Evolutionary conservation across 331 rosid species (phyloP).

Genomic region (Saraca asoca): DNA sequence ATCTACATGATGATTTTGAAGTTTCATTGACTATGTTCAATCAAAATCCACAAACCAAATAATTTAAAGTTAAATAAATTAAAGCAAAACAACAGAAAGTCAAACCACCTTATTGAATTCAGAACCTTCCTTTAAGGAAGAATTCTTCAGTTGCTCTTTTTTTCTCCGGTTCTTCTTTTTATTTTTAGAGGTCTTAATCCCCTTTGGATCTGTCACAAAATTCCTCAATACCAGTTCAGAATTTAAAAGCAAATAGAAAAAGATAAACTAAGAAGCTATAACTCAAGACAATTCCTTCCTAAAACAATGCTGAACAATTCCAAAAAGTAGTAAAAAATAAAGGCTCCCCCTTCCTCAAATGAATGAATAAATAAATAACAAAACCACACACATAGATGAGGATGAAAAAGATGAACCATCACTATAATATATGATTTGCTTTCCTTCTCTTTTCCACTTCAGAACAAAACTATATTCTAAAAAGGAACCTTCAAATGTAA

Average conservation of each 20-base stretch:
- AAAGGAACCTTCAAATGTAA: neutral
- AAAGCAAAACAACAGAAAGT: slow-evolving; percentile 11
- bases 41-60: slow-evolving; percentile 20
- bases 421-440: slow-evolving; percentile 1
- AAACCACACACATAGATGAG: neutral
- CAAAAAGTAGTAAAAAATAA: slow-evolving; percentile 14
- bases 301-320: slow-evolving; percentile 18
- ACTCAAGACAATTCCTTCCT: slow-evolving; percentile 6
- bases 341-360: neutral
- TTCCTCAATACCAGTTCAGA: slow-evolving; percentile 35
- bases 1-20: slow-evolving; percentile 16
- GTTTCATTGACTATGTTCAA: neutral
- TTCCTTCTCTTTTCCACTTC: neutral
- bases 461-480: neutral
- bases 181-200: slow-evolving; percentile 62
- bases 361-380: no score
- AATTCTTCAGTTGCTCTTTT: slow-evolving; percentile 73
- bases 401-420: neutral
- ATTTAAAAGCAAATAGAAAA: slow-evolving; percentile 26
- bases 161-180: slow-evolving; percentile 88
- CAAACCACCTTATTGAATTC: slow-evolving; percentile 56
- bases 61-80: neutral
- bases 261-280: slow-evolving; percentile 25
- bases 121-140: slow-evolving; percentile 52
- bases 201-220: slow-evolving; percentile 71